Evolutionary conservation across 2,329 filamentous ascomycete species (phyloP).

Genomic region (Arthroderma sp.): DNA sequence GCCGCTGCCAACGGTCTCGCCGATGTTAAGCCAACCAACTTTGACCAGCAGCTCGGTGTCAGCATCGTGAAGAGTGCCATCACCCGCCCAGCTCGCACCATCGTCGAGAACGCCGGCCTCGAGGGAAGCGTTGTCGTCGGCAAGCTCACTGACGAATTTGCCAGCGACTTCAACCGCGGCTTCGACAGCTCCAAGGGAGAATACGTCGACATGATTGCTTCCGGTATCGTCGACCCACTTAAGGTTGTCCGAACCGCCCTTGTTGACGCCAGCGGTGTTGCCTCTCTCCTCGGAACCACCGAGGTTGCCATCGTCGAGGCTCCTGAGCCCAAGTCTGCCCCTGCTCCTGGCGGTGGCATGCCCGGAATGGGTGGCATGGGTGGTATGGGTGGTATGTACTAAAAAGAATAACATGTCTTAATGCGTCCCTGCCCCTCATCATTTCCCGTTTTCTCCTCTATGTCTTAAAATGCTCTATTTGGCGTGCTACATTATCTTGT

Average conservation of each 20-base stretch:
- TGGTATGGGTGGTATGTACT: slow-evolving; percentile 56
- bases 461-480: slow-evolving; percentile 11
- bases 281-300: slow-evolving; percentile 90
- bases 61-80: slow-evolving; percentile 97
- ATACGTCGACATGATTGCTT: slow-evolving; percentile 95
- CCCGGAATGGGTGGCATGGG: slow-evolving; percentile 54
- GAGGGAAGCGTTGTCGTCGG: slow-evolving; percentile 95
- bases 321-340: slow-evolving; percentile 71
- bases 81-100: slow-evolving; percentile 83
- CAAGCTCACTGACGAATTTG: slow-evolving; percentile 93
- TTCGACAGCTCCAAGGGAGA: slow-evolving; percentile 95
- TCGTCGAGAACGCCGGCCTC: slow-evolving; percentile 93
- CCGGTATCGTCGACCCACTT: slow-evolving; percentile 96
- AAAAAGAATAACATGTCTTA: slow-evolving; percentile 23
- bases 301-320: slow-evolving; percentile 97
- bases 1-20: slow-evolving; percentile 78
- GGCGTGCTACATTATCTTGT: background rate
- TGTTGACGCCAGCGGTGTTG: slow-evolving; percentile 87
- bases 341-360: slow-evolving; percentile 40
- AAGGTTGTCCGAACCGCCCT: slow-evolving; percentile 98
- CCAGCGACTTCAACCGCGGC: slow-evolving; percentile 89
- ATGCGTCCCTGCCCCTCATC: slow-evolving; percentile 7
- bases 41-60: slow-evolving; percentile 97
- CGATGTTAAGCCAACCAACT: slow-evolving; percentile 80
- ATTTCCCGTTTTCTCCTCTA: slow-evolving; percentile 8